phyloP scores from a whole-genome alignment of 2,329 filamentous ascomycete genomes.

The Gliomastix tumulicola region DNA sequence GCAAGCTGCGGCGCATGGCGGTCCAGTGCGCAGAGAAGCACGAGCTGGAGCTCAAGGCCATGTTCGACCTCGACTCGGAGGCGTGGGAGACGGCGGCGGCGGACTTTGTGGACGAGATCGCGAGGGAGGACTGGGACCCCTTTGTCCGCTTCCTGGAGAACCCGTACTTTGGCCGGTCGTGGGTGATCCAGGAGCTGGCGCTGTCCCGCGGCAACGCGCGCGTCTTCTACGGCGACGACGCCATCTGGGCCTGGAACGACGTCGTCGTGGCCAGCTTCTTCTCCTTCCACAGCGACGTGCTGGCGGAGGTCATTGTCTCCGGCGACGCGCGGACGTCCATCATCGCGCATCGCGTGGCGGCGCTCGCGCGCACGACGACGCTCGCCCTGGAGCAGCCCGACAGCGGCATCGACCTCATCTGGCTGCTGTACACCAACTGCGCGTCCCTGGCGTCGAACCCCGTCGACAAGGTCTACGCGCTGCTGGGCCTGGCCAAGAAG shows the following conservation, averaged over 20 bases:
- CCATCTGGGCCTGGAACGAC: not conserved
- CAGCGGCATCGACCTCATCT: not conserved
- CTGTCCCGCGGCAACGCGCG: not conserved
- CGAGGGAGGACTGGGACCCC: not conserved
- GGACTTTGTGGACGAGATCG: not conserved
- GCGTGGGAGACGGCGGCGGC: not conserved
- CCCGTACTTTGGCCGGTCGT: not conserved
- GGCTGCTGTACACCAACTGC: not conserved
- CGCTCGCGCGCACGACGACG: not conserved
- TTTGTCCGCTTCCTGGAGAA: not conserved
- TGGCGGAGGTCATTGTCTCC: not conserved
- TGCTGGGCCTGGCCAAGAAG: not conserved
- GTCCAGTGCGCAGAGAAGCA: not conserved
- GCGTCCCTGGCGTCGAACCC: not conserved
- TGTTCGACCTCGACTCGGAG: not conserved
- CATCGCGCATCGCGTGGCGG: not conserved
- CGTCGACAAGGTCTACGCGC: constrained; percentile 1
- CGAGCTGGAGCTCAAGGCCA: not conserved
- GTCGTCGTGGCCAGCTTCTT: not conserved
- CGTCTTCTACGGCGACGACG: not conserved
- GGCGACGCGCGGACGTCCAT: not conserved
- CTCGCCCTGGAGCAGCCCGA: not conserved
- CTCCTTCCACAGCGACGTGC: not conserved
- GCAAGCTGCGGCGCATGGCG: not conserved
- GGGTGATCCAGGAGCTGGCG: constrained; percentile 1